phyloP scores from a whole-genome alignment of 352 stramenopile genomes.

The Phytopythium oedochilum region DNA sequence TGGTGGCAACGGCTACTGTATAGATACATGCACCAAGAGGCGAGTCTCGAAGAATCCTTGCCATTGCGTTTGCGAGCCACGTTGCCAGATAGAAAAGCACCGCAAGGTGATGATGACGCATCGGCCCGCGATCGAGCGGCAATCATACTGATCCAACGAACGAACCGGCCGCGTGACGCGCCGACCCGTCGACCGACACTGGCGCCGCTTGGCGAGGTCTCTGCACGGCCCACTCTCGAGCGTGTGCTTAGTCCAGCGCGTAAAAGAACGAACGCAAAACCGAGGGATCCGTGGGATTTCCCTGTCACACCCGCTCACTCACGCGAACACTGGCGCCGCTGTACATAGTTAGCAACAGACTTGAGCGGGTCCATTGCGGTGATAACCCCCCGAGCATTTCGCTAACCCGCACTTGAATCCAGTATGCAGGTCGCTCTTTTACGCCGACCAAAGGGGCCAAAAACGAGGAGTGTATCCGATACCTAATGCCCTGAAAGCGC shows the following conservation, averaged over 20 bases:
- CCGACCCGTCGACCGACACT: background rate
- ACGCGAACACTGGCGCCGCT: background rate
- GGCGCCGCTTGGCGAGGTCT: constrained; percentile 6
- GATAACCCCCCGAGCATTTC: background rate
- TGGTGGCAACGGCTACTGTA: too few species aligned
- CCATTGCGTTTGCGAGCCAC: too few species aligned
- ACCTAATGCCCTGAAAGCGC: background rate
- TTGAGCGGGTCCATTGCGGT: background rate
- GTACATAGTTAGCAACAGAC: too few species aligned
- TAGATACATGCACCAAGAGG: too few species aligned
- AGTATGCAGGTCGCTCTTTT: background rate
- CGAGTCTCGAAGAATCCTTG: too few species aligned
- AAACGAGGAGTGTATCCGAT: constrained; percentile 4
- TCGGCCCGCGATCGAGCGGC: too few species aligned
- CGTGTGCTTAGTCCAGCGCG: constrained; percentile 3
- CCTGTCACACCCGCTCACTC: background rate
- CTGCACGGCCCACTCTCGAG: background rate
- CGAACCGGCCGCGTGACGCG: constrained; percentile 4
- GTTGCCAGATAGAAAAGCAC: too few species aligned
- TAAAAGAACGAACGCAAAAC: background rate
- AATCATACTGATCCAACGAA: too few species aligned
- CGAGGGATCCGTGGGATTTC: background rate
- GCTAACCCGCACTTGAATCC: background rate
- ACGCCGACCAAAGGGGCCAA: background rate
- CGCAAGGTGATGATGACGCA: too few species aligned